Evolutionary conservation across 441 rosid genomes (phyloP), one percentile per base, ranked within the genome.

Genomic region (Corymbia citriodora): DNA sequence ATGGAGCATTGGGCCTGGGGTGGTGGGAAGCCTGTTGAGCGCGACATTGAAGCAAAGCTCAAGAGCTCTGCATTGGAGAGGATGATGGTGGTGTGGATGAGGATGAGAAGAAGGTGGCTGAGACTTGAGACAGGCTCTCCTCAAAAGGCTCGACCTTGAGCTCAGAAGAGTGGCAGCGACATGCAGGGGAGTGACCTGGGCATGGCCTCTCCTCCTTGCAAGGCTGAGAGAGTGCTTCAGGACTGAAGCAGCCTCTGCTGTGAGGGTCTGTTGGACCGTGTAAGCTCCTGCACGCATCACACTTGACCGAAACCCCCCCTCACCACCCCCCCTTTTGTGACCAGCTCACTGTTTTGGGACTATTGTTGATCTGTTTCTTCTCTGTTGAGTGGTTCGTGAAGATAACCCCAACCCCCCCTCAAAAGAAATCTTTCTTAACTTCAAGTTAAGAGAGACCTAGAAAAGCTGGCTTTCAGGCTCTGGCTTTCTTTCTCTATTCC

Each of bases 201-300:
- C 99, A 97, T 97, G 99, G 96, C 99, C 99, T 93, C 99, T 94
- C 95, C 99, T 90, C 94, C 99, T 91, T 54, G 99, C 99, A 91
- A 97, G 93, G 94, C 93, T 93, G 15, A 97, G 99, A 94, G 99
- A 97, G 89, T 96, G 99, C 99, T 97, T 97, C 99, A 97, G 93
- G 9, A 96, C 96, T 91, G 99, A 97, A 96, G 99, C 99, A 96
- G 99, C 98, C 99, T 97, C 99, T 70, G 97, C 89, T 89, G 99
- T 96, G 91, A 97, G 99, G 95, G 99, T 97, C 96, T 97, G 99
- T 94, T 96, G 99, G 89, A 96, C 96, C 90, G 99, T 95, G 92
- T 96, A 96, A 89, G 94, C 97, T 94, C 98, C 99, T 95, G 98
- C 95, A 94, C 99, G 99, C 99, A 97, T 97, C 93, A 96, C 93